Base-by-base conservation (phyloP, 2,329 filamentous ascomycete species). In the Calonectria pauciramosa region DNA sequence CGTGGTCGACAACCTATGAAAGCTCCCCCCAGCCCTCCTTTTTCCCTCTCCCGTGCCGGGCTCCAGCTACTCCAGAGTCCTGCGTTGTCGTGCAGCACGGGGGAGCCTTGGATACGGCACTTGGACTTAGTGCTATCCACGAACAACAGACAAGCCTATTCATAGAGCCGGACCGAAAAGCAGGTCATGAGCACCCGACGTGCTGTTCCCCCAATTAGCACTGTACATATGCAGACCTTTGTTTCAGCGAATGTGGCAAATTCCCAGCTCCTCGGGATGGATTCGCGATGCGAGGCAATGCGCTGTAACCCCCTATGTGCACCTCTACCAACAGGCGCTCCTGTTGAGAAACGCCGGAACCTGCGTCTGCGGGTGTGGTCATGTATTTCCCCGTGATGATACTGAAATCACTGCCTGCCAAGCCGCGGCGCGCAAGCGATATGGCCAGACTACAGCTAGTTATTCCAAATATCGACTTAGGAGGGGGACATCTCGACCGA, bases 91-190 rank as follows among this genome's bases (percentile, higher is more conserved):
- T 52, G 65, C 71, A 67, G 51, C 52, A 67, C 41, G 66, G 47
- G 76, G 68, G 47, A 72, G n/a, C 60, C 60, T 69, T 32, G 28
- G 71, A 75, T 66, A 76, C 38, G 36, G 76, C 68, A 68, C 67
- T 36, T 41, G 52, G 20, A 68, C 67, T 36, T 41, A 49, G 20
- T 20, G 38, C 28, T 60, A 54, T 68, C 23, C 18, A 41, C 71
- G 71, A 75, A 69, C 73, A 71, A 77, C 68, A 65, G 34, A 36
- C 68, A 30, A 23, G 38, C 34, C 26, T 72, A 54, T 65, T 68
- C 72, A 32, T 36, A 38, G 51, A 44, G 70, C 11, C 28, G 30
- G 36, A 34, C 71, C 75, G 68, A 74, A 30, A 63, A 30, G 28
- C 60, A 47, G 8, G 34, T 18, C 23, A 14, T 63, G 28, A 60